These are phyloP conservation scores for Blepharisma japonicum DNA, from an alignment of 73 alveolate genomes.

Conservation along the genomic window DNA sequence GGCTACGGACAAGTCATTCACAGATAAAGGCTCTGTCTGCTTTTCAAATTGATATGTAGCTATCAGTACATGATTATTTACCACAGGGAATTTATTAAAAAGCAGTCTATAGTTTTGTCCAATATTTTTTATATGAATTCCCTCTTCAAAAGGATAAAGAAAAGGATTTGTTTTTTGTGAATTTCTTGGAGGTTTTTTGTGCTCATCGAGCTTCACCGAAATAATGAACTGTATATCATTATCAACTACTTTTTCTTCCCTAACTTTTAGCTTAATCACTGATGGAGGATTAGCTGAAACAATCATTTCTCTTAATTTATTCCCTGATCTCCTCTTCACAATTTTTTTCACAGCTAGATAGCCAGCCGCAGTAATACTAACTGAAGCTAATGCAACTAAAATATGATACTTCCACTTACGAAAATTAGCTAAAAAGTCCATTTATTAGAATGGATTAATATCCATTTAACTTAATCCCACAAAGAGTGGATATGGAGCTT, in stretches of 20 bases:
- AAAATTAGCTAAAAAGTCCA: too few species aligned
- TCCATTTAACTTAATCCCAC: background rate
- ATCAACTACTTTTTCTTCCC: conserved; percentile 1
- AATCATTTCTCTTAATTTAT: background rate
- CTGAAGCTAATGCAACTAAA: too few species aligned
- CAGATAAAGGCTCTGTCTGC: conserved; percentile 37
- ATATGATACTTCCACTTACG: too few species aligned
- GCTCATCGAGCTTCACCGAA: background rate
- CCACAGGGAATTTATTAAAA: conserved; percentile 50
- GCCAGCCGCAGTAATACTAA: too few species aligned
- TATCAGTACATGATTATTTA: conserved; percentile 51
- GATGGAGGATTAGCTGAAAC: background rate
- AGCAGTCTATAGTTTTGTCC: conserved; percentile 46
- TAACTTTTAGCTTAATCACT: background rate
- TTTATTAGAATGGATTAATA: too few species aligned
- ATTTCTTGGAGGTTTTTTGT: background rate
- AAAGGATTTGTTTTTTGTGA: conserved; percentile 34
- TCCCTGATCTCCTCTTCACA: too few species aligned
- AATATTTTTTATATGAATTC: conserved; percentile 38
- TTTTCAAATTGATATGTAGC: conserved; percentile 50
- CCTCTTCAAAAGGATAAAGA: conserved; percentile 59
- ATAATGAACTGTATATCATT: background rate
- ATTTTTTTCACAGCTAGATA: too few species aligned
- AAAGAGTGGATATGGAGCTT: background rate
- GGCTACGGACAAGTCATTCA: conserved; percentile 48